Evolutionary conservation across 2,329 filamentous ascomycete species (phyloP).

Genomic region (Fusarium sororula): DNA sequence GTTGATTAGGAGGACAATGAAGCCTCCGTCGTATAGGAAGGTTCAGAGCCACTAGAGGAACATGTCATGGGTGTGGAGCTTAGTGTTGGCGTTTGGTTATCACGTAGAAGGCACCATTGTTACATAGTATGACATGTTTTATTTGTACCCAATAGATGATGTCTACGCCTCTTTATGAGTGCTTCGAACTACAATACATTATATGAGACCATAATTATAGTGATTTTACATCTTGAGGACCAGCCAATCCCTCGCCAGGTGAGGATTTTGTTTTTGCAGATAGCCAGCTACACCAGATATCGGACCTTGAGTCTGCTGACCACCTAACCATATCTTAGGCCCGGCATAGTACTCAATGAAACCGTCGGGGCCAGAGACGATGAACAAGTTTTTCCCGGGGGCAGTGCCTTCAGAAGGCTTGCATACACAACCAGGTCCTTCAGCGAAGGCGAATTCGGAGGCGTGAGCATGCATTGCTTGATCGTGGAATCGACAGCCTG

Average conservation of each 20-base stretch:
- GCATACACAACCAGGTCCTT: constrained; percentile 41
- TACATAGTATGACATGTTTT: constrained; percentile 27
- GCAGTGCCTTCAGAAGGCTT: constrained; percentile 24
- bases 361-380: constrained; percentile 90
- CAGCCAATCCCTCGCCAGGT: constrained; percentile 56
- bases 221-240: constrained; percentile 60
- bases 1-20: constrained; percentile 83
- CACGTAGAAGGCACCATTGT: constrained; percentile 25
- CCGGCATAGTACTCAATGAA: constrained; percentile 86
- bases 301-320: constrained; percentile 77
- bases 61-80: constrained; percentile 11
- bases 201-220: not conserved
- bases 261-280: constrained; percentile 60
- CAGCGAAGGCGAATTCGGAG: constrained; percentile 46
- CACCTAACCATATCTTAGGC: constrained; percentile 76
- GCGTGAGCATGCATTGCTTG: constrained; percentile 42
- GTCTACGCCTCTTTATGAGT: constrained; percentile 18
- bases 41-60: constrained; percentile 72
- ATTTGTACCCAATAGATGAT: constrained; percentile 21
- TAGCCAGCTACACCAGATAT: constrained; percentile 73
- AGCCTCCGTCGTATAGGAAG: constrained; percentile 94
- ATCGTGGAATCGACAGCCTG: constrained; percentile 45
- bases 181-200: not conserved
- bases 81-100: constrained; percentile 33
- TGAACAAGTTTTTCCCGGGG: constrained; percentile 70